Evolutionary conservation across 306 rosid genomes (phyloP), one percentile per base, ranked within the genome.

Genomic region (Vigna trinervia): DNA sequence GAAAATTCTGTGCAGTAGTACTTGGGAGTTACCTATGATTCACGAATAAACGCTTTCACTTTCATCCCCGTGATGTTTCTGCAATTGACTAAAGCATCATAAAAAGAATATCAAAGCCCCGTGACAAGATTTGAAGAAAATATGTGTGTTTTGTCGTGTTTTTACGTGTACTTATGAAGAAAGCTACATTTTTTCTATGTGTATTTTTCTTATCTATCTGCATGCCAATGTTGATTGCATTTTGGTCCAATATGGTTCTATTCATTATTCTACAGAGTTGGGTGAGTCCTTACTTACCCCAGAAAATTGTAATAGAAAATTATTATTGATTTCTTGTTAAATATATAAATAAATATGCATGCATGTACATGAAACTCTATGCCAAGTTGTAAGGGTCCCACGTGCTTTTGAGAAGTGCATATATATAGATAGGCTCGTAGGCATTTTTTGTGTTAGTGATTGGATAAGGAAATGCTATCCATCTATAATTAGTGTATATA

Each of bases 71-170:
- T 85, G 88, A 85, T 57, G 67, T 60, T 48, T 20, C 77, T 53
- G 80, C 15, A 61, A 41, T 68, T 74, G 88, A 74, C 76, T 14
- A 47, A 13, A 47, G 65, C 32, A 19, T 39, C 47, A 45, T 67
- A n/a, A 39, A 81, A 15, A 17, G 41, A 39, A 23, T 9, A 85
- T 70, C 84, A 74, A 69, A 75, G 41, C 4, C 86, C 78, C 88
- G 88, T 85, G 88, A 85, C 69, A 20, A 30, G 64, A 75, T 82
- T 78, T 30, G 62, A 81, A 72, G 84, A 78, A 81, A 62, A 78
- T 74, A n/a, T 34, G 10, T 32, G 28, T 46, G 1, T 12, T 76
- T 79, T 85, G 78, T 81, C 87, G 48, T 75, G 48, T 52, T 77
- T 76, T 77, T 67, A 34, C 83, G 32, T 71, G 4, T 6, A n/a